Evolutionary conservation across 2,329 filamentous ascomycete genomes (phyloP).

Genomic region (Kalmusia sp.): DNA sequence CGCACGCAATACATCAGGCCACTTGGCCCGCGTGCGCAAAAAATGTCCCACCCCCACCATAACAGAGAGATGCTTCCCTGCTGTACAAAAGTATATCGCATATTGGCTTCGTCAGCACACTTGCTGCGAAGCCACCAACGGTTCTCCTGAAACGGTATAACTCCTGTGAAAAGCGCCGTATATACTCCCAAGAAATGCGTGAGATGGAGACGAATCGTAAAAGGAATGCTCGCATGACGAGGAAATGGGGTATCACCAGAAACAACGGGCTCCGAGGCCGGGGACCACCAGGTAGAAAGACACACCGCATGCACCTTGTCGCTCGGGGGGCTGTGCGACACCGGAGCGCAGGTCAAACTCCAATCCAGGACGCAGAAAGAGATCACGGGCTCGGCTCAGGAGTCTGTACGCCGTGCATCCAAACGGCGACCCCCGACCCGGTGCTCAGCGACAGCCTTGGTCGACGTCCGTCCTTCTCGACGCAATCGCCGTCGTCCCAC

Average conservation of each 20-base stretch:
- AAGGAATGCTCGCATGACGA: not conserved
- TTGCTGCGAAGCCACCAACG: constrained; percentile 5
- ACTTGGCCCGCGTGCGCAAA: constrained; percentile 3
- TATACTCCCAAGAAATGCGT: constrained; percentile 5
- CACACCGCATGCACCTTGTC: not conserved
- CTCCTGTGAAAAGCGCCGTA: not conserved
- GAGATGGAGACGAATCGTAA: constrained; percentile 1
- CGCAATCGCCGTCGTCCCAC: constrained; percentile 5
- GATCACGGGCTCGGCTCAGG: constrained; percentile 49
- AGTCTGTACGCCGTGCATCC: constrained; percentile 44
- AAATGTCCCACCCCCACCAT: not conserved
- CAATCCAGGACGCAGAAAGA: no score
- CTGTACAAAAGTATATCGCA: not conserved
- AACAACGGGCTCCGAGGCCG: not conserved
- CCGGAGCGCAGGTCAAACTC: no score
- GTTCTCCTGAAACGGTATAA: not conserved
- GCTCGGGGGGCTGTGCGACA: not conserved
- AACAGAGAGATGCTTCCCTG: not conserved
- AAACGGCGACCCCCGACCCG: constrained; percentile 33
- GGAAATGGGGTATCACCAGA: constrained; percentile 6
- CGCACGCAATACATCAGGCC: constrained; percentile 15
- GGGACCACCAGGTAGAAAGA: not conserved
- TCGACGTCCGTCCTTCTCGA: constrained; percentile 24
- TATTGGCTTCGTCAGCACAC: not conserved
- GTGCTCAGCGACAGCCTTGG: constrained; percentile 33